Evolutionary conservation across 805 yeast genomes (phyloP).

Genomic region (Zygoascus ofunaensis): DNA sequence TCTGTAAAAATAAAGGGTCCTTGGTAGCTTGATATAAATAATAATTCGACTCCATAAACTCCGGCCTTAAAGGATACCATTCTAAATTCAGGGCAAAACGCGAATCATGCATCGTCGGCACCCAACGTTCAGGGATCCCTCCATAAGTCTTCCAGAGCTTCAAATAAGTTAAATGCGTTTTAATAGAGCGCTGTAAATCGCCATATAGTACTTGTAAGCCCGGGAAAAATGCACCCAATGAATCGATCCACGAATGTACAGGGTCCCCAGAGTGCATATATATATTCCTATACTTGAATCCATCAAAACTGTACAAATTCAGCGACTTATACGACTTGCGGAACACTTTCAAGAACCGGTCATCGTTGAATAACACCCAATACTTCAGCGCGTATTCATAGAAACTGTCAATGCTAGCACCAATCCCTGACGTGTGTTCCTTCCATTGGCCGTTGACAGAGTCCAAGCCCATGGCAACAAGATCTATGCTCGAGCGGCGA

Average conservation of each 20-base stretch:
- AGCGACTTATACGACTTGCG: conserved; percentile 43
- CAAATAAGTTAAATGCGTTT: conserved; percentile 50
- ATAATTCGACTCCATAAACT: conserved; percentile 82
- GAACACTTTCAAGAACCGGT: conserved; percentile 47
- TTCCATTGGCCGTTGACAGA: conserved; percentile 48
- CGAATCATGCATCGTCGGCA: not conserved
- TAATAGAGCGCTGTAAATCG: conserved; percentile 54
- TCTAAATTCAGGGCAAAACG: conserved; percentile 43
- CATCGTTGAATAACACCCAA: conserved; percentile 61
- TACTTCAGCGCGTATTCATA: conserved; percentile 82
- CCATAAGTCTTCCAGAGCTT: conserved; percentile 77
- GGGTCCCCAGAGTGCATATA: conserved; percentile 43
- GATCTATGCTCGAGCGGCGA: conserved; percentile 47
- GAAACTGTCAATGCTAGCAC: conserved; percentile 87
- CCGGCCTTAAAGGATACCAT: conserved; percentile 93
- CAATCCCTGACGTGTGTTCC: conserved; percentile 63
- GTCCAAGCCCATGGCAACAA: conserved; percentile 72
- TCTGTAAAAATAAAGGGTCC: conserved; percentile 73
- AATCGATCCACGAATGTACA: conserved; percentile 67
- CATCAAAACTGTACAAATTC: conserved; percentile 37
- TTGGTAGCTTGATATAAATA: conserved; percentile 72
- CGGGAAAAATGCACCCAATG: conserved; percentile 81
- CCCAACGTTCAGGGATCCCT: conserved; percentile 86
- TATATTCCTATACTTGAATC: conserved; percentile 50
- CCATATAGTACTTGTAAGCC: conserved; percentile 78